Percentiles rank a stretch among this genome's conserved stretches.
phyloP scores from a whole-genome alignment of 139 green algal species.

The Diplosphaera chodatii region DNA sequence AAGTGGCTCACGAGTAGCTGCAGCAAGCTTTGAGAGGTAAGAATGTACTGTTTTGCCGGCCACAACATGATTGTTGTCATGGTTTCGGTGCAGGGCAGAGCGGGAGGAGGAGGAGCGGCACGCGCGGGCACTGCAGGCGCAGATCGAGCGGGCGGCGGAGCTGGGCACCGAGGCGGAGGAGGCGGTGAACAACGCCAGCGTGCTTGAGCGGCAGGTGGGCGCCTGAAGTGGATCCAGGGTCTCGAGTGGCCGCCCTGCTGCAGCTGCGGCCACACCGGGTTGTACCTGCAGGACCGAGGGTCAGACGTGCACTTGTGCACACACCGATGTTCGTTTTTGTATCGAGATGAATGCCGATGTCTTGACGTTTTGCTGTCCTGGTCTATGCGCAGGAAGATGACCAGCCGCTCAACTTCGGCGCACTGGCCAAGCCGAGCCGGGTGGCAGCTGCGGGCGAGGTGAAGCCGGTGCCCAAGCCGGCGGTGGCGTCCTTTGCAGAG shows the following conservation, averaged over 20 bases:
- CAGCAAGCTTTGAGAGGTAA: no score
- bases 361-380: no score
- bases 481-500: slow-evolving; percentile 16
- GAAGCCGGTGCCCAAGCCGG: slow-evolving; percentile 7
- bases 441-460: not conserved
- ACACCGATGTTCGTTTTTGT: no score
- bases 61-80: no score
- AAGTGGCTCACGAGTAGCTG: no score
- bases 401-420: not conserved
- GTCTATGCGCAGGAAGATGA: not conserved
- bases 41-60: no score
- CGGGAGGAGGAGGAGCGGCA: slow-evolving; percentile 38
- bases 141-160: slow-evolving; percentile 51
- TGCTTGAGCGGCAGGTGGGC: slow-evolving; percentile 41
- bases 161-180: slow-evolving; percentile 17
- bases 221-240: not conserved
- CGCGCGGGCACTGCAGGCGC: slow-evolving; percentile 28
- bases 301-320: no score
- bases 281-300: no score
- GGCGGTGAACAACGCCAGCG: slow-evolving; percentile 5
- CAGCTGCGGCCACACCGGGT: no score
- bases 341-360: no score
- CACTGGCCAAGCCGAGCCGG: not conserved
- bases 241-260: no score
- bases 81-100: slow-evolving; percentile 29